Evolutionary conservation across 805 yeast genomes (phyloP), one percentile per base, ranked within the genome.

Genomic region (Suhomyces prunicola): DNA sequence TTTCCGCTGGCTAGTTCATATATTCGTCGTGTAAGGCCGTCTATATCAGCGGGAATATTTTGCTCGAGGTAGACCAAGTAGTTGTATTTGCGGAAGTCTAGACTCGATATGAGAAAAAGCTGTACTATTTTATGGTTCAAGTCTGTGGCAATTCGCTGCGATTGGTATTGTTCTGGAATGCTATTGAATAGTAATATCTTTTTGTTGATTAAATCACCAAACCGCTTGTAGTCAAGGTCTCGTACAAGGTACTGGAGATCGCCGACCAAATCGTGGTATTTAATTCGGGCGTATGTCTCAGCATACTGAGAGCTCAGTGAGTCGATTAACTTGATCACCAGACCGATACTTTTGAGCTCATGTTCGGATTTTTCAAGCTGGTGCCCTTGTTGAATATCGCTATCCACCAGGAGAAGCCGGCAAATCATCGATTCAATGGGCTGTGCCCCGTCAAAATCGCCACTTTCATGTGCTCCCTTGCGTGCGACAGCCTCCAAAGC

Each of bases 11-110:
- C 41, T 47, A 58, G 41, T 15, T 44, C 50, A 19, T 56, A 54
- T n/a, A 56, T 54, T 23, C 40, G 45, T 23, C 46, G 22, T n/a
- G 61, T 31, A 5, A 45, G 10, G 2, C 10, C 23, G 26, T 40
- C 46, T 35, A 19, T 44, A 4, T 53, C 47, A 1, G n/a, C 9
- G 9, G 44, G 47, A 3, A 36, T 15, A 9, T 44, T 29, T 19
- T 47, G 40, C 22, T 33, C 33, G 46, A 67, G 54, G 53, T 61
- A 69, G 24, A 51, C 56, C 15, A 59, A 44, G 9, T 71, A 59
- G 24, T 66, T 66, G 24, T 55, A 51, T 46, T 65, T 70, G 45
- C 76, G 60, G 52, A 68, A 72, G 54, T 73, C 77, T 31, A 68
- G 62, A 39, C 67, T 68, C 17, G 72, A 62, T 6, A 72, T 55